A percentile compares a stretch with the other conserved stretches of the same genome.
Evolutionary conservation across 495 filamentous ascomycete species (phyloP).

Genomic region (Penicillium cinerascens): DNA sequence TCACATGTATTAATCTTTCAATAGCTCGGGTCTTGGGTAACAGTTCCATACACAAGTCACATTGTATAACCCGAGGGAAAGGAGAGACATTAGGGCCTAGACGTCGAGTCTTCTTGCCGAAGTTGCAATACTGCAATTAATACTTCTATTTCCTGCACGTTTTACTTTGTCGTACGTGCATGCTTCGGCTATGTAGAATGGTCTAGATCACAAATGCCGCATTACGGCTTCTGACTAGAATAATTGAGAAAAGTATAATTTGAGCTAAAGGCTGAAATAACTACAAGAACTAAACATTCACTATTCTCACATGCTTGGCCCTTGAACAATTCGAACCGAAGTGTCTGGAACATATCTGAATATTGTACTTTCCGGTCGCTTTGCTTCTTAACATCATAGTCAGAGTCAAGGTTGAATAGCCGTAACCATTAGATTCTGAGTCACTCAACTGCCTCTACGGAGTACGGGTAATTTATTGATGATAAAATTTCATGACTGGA

Average conservation of each 20-base stretch:
- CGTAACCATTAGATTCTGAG: no score
- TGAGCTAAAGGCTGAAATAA: no score
- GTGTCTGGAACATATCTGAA: background rate
- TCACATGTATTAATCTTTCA: background rate
- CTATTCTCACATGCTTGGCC: no score
- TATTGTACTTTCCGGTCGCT: background rate
- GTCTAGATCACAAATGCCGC: no score
- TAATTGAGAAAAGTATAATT: no score
- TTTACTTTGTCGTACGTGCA: no score
- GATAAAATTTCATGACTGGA: background rate
- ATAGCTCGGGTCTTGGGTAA: background rate
- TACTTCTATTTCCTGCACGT: no score
- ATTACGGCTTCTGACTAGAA: no score
- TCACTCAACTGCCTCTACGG: no score
- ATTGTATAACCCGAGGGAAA: slow-evolving; percentile 3
- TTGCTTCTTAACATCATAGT: background rate
- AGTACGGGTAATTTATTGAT: background rate
- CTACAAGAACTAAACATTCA: background rate
- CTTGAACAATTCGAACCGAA: background rate
- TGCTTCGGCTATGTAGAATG: no score
- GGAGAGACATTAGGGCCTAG: background rate
- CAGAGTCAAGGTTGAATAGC: background rate
- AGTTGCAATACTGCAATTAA: no score
- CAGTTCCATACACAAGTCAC: background rate
- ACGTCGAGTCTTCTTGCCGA: background rate